Evolutionary conservation across 31 red algal species (phyloP), one percentile per base, ranked within the genome.

Genomic region (Endocladia muricata): DNA sequence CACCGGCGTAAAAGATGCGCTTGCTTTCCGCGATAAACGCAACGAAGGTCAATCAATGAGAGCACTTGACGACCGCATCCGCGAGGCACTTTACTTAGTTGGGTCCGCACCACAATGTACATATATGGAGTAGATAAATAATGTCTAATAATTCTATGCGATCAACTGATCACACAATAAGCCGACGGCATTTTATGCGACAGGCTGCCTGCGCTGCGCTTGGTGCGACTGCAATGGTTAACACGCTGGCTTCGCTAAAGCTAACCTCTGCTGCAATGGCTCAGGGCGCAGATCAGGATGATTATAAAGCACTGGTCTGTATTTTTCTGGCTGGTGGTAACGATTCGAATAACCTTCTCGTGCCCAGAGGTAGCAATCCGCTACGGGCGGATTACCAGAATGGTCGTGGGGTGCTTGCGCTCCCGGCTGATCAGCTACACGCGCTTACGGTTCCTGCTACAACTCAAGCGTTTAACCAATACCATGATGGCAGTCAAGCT

Each of bases 161-260:
- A 64, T 25, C 60, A 64, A 64, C n/a, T n/a, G 60, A 64, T 25
- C 19, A 17, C 60, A 15, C 30, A 17, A 64, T 11, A 13, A 64
- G 60, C 60, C 60, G 60, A 15, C 60, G 60, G n/a, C 13, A 64
- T 26, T 64, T 64, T 64, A 13, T 64, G 19, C 60, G 60, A 23
- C 60, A 64, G 26, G 13, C 60, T 9, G 9, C 60, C 9, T 64
- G 60, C 60, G 60, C 60, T 29, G 17, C 60, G 11, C 60, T 64
- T 11, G 60, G 60, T 25, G 60, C 30, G 11, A 64, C 60, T 11
- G 60, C n/a, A 11, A 15, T 64, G 15, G 60, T 64, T 9, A 64
- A 64, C 22, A 26, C 60, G 11, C 60, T 64, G 11, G 60, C 60
- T 11, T 26, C 17, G 30, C 17, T 64, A 26, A 15, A 26, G 11